Base-by-base conservation (phyloP, 305 asterid genomes). In the Rubia tinctorum region DNA sequence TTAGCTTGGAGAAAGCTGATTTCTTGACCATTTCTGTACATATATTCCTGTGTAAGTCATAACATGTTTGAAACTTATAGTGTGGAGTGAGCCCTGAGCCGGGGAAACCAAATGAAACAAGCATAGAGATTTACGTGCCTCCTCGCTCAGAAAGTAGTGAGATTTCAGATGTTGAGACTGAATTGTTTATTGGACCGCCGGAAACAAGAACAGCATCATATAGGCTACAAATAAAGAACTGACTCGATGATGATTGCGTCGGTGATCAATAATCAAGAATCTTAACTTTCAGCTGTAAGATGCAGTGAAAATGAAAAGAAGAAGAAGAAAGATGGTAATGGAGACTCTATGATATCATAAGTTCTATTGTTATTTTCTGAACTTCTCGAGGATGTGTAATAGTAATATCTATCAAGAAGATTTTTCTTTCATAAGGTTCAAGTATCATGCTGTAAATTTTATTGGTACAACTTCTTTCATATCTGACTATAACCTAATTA, bases 121-220 rank as follows among this genome's bases (percentile, higher is more conserved):
- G 9, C 60, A 72, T 70, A 47, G 86, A 74, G 18, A 58, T 40
- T 18, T 11, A 59, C 8, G 80, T 42, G 64, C 74, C 73, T 18
- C 74, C 73, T 25, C 75, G 86, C 42, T 60, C 85, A 37, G 97
- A 90, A 58, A 83, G 84, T 4, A 89, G 93, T 68, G 97, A 90
- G 78, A 84, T 86, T 58, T 89, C 93, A 42, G 96, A 91, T 37
- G 97, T 93, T 73, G 97, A 91, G 81, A 93, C 98, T 8, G 96
- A 90, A 42, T 67, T 93, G 84, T 88, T 87, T 84, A 93, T 93
- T 37, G 98, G 97, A 34, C 91, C 67, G 10, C 98, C 97, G 0
- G 96, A 91, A 81, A 69, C 81, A 43, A 84, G 96, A 85, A 53
- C 60, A 53, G 4, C 60, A 53, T n/a, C 23, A 53, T 77, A 61